Conservation (phyloP, 108 stramenopile species). For the Nitzschia palea region DNA sequence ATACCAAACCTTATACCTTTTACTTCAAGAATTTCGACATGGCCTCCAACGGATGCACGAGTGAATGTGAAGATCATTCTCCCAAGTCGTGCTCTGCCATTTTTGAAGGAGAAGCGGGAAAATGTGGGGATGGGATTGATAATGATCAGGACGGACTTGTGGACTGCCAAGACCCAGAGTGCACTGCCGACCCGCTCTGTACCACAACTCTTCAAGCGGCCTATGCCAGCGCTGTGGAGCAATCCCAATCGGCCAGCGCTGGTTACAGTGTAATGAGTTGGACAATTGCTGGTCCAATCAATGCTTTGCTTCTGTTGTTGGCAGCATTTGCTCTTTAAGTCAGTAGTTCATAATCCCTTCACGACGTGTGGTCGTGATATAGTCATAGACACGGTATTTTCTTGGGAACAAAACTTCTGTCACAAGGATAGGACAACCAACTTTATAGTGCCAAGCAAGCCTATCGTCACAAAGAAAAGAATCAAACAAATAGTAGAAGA, state of each 20-base stretch:
- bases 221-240: not conserved
- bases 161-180: constrained; percentile 1
- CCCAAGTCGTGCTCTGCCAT: constrained; percentile 9
- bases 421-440: too few relatives aligned
- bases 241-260: not conserved
- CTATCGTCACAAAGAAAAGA: too few relatives aligned
- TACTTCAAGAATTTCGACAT: constrained; percentile 12
- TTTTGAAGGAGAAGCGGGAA: constrained; percentile 6
- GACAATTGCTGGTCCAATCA: too few relatives aligned
- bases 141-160: constrained; percentile 4
- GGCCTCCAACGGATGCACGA: not conserved
- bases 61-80: constrained; percentile 1
- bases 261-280: too few relatives aligned
- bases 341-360: too few relatives aligned
- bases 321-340: too few relatives aligned
- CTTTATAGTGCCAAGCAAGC: too few relatives aligned
- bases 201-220: not conserved
- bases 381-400: too few relatives aligned
- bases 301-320: too few relatives aligned
- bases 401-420: too few relatives aligned
- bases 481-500: too few relatives aligned
- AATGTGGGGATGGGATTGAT: constrained; percentile 6
- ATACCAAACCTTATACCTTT: not conserved
- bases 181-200: not conserved
- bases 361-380: too few relatives aligned